Evolutionary conservation across 352 stramenopile genomes (phyloP), one percentile per base, ranked within the genome.

Genomic region (Vaucheria bursata): DNA sequence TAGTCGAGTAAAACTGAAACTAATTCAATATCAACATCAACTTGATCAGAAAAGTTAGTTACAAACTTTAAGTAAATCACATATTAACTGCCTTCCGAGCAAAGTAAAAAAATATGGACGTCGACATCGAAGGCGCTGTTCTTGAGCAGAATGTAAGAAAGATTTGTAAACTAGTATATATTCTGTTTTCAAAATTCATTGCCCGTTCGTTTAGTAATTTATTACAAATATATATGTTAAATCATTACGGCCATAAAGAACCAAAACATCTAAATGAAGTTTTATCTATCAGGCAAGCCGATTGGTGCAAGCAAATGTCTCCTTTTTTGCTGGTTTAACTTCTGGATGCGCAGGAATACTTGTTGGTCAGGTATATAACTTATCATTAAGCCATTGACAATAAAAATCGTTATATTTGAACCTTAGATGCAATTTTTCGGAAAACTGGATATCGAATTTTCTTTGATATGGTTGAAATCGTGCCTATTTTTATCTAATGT

Each of bases 341-440:
- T 83, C 78, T 29, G 78, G 78, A 29, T 71, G 31, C 37, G 75
- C 73, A 29, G 78, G 78, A 2, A 83, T 83, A 37, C 49, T 79
- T 29, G 71, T 83, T 18, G 78, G 78, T 0, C 78, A 83, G 72
- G 77, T 78, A 52, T 69, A 38, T 8, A n/a, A 33, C 50, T 35
- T 71, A 8, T 40, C 32, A 39, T 29, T 45, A 45, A 18, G 35
- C 33, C 18, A 25, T 0, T 39, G 66, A 39, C 1, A 25, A 37
- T 6, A 8, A 39, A 67, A 8, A 31, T 59, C 25, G 45, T 59
- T 59, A n/a, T 7, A 33, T 35, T 31, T 73, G 66, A 52, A 6
- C 12, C 6, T n/a, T 1, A 52, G 67, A 31, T 73, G 67, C 67
- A 6, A 32, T 37, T 7, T 38, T 39, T 73, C 6, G 29, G 18